Conservation (phyloP, 225 moss, liverwort and hornwort genomes). For the Polytrichum commune region DNA sequence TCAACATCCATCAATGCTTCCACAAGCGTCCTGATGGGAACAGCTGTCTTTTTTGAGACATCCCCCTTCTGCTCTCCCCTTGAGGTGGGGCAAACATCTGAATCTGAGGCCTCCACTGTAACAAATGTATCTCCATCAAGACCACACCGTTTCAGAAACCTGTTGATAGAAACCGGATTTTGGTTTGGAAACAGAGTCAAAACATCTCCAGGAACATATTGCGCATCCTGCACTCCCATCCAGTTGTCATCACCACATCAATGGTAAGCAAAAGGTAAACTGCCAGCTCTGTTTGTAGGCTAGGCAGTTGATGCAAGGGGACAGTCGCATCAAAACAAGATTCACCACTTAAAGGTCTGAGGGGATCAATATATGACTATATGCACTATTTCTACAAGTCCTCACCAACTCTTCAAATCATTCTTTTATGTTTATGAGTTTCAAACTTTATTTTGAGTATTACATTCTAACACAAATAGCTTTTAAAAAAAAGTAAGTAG, state of each 20-base stretch:
- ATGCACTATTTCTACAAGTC: no score
- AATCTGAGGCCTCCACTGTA: conserved; percentile 52
- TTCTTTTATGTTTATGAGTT: no score
- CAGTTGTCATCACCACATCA: not conserved
- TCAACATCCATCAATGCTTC: conserved; percentile 83
- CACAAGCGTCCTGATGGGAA: conserved; percentile 58
- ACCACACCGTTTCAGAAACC: conserved; percentile 62
- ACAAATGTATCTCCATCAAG: conserved; percentile 68
- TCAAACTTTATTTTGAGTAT: no score
- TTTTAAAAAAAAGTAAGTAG: no score
- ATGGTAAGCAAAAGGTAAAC: no score
- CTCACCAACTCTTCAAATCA: no score
- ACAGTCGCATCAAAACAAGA: no score
- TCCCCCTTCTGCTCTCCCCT: conserved; percentile 14
- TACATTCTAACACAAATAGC: no score
- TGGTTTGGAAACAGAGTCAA: conserved; percentile 70
- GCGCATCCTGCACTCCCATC: conserved; percentile 49
- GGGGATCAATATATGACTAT: no score
- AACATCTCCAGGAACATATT: conserved; percentile 81
- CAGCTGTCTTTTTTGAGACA: conserved; percentile 33
- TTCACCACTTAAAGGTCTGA: no score
- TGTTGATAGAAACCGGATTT: conserved; percentile 40
- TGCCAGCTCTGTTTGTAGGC: no score
- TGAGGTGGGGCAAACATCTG: conserved; percentile 22
- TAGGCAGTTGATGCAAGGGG: no score